Evolutionary conservation across 2,329 filamentous ascomycete species (phyloP).

Genomic region (Tolypocladium cylindrosporum): DNA sequence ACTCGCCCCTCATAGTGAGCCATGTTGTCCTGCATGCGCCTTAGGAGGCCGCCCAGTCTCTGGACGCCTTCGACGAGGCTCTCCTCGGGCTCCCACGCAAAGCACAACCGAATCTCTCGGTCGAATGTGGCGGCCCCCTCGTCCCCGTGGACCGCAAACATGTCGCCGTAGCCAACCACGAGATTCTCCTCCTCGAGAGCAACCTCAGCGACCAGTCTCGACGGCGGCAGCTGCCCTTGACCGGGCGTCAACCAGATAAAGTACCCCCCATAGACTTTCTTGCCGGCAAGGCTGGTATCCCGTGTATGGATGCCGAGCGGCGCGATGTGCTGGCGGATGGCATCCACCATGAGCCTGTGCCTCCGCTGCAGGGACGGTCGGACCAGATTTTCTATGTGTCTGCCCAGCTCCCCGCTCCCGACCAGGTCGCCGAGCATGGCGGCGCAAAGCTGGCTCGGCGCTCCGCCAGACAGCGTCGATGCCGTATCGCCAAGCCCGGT

Average conservation of each 20-base stretch:
- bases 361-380: slow-evolving; percentile 35
- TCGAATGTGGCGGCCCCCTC: slow-evolving; percentile 44
- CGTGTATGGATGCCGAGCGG: slow-evolving; percentile 48
- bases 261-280: slow-evolving; percentile 62
- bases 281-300: slow-evolving; percentile 26
- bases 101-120: slow-evolving; percentile 55
- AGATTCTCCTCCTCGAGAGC: slow-evolving; percentile 56
- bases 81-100: slow-evolving; percentile 60
- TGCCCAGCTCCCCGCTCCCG: slow-evolving; percentile 29
- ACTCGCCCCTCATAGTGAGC: slow-evolving; percentile 13
- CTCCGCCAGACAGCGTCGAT: slow-evolving; percentile 45
- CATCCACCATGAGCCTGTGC: slow-evolving; percentile 41
- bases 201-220: slow-evolving; percentile 43
- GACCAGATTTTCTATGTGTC: slow-evolving; percentile 30
- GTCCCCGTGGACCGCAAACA: slow-evolving; percentile 59
- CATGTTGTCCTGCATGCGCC: slow-evolving; percentile 19
- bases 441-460: slow-evolving; percentile 44
- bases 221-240: slow-evolving; percentile 31
- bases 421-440: slow-evolving; percentile 41
- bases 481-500: slow-evolving; percentile 43
- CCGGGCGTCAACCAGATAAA: slow-evolving; percentile 71
- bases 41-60: slow-evolving; percentile 43
- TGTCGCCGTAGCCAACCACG: slow-evolving; percentile 55
- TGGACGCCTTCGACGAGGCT: slow-evolving; percentile 57
- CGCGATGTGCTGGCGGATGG: slow-evolving; percentile 48